Conservation (phyloP, 768 basidiomycete species). For the Tulasnella sp. region DNA sequence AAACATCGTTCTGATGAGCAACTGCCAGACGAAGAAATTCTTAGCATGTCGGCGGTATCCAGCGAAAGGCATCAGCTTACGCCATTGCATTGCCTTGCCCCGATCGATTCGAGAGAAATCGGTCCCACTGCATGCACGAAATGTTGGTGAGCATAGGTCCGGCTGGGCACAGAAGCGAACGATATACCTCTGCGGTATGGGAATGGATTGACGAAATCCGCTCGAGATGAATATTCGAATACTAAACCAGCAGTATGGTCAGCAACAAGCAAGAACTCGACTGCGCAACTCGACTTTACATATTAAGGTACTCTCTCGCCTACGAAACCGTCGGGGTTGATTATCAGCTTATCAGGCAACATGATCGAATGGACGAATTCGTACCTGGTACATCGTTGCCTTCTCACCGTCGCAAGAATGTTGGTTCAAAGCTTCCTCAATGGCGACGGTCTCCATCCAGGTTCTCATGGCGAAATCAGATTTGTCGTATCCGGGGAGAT, state of each 20-base stretch:
- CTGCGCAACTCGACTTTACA: neutral
- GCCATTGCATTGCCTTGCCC: slow-evolving; percentile 22
- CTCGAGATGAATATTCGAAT: slow-evolving; percentile 15
- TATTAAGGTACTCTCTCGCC: slow-evolving; percentile 17
- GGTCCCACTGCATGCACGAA: neutral
- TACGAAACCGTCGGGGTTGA: neutral
- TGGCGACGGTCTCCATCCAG: slow-evolving; percentile 26
- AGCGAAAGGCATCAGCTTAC: neutral
- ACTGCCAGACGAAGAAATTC: neutral
- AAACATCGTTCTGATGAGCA: slow-evolving; percentile 19
- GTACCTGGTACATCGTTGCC: slow-evolving; percentile 23
- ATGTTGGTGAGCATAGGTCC: neutral
- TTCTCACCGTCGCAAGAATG: slow-evolving; percentile 26
- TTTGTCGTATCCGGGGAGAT: neutral
- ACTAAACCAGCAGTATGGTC: neutral
- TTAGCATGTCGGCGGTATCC: neutral
- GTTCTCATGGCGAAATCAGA: slow-evolving; percentile 25
- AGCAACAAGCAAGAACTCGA: too few species aligned
- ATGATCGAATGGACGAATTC: neutral
- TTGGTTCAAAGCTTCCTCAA: slow-evolving; percentile 24
- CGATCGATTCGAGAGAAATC: slow-evolving; percentile 21
- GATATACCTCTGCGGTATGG: slow-evolving; percentile 5
- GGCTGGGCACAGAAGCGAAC: neutral
- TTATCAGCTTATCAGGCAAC: too few species aligned
- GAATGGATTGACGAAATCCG: slow-evolving; percentile 6